Base-by-base conservation (phyloP, 1,139 yeast genomes). In the Taphrina deformans region DNA sequence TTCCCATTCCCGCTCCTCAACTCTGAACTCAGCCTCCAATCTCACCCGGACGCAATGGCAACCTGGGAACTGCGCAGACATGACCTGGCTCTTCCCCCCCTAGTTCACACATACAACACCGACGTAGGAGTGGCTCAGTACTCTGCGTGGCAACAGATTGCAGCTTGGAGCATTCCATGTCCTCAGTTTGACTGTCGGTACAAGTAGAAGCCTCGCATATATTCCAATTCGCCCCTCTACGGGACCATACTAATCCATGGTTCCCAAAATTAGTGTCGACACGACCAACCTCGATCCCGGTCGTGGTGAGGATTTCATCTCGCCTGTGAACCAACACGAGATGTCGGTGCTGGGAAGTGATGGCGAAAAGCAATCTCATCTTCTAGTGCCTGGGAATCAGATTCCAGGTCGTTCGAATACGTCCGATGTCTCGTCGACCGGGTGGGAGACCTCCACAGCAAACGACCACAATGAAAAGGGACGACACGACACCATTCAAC, bases 371-470 rank as follows among this genome's bases (percentile, higher is more conserved):
- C 48, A 33, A 6, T 3, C 40, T 14, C 31, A 48, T 18, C 51
- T 59, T 4, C 35, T 50, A 21, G 63, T 59, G 26, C 63, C 63
- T 12, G 55, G 46, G 18, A 26, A 27, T n/a, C 40, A 7, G 4
- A 26, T 29, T 18, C 16, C 10, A 3, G 61, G 41, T 14, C 53
- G 53, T 5, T 21, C 46, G 23, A 24, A 16, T 24, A 26, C 46
- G 26, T 50, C 63, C 2, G 55, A 52, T 26, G 56, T 35, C 21
- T 51, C 48, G 9, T 31, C 55, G 27, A 27, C 50, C 50, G 27
- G 29, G 16, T 59, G 63, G 63, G 63, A 40, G 12, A 50, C 24
- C 9, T 29, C 53, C 9, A 35, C 62, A 3, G 61, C 51, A 3
- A 14, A 16, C 45, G 50, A 35, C 21, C 26, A 27, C 14, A 18